A percentile compares a stretch with the other conserved stretches of the same genome.
phyloP scores from a whole-genome alignment of 1,284 basidiomycete species.

The Marasmius fiardii region DNA sequence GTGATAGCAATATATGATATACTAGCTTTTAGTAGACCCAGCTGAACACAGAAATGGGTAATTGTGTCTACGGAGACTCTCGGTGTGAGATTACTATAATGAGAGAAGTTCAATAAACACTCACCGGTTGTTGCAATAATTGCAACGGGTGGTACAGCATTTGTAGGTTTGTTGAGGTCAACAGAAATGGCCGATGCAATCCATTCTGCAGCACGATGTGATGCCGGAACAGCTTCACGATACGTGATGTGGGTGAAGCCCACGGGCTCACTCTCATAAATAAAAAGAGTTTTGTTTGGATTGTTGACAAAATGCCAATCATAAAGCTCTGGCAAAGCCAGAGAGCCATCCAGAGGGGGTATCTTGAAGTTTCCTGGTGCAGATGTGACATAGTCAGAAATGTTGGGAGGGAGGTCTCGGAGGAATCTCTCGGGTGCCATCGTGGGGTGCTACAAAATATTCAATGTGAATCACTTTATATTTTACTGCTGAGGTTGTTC shows the following conservation, averaged over 20 bases:
- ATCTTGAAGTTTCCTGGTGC: conserved; percentile 9
- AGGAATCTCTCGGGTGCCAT: neutral
- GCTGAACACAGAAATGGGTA: conserved; percentile 8
- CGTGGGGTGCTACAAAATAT: no score
- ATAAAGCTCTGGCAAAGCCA: conserved; percentile 17
- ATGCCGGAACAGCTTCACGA: conserved; percentile 9
- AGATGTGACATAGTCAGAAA: neutral
- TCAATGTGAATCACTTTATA: no score
- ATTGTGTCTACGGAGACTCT: conserved; percentile 11
- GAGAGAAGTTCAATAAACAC: no score
- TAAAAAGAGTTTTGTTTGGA: conserved; percentile 13
- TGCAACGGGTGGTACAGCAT: conserved; percentile 3
- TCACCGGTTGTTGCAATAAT: conserved; percentile 11
- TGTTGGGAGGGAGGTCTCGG: neutral
- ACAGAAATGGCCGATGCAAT: neutral
- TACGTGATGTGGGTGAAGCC: conserved; percentile 2
- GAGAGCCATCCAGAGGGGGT: conserved; percentile 16
- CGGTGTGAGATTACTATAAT: conserved; percentile 1
- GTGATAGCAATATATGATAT: conserved; percentile 16
- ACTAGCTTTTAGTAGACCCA: conserved; percentile 14
- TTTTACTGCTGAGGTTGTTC: neutral
- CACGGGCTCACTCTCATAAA: conserved; percentile 6
- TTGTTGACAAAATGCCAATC: conserved; percentile 19
- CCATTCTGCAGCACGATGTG: conserved; percentile 7
- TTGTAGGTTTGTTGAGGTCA: neutral